Evolutionary conservation across 1,284 basidiomycete species (phyloP).

Genomic region (Phenoliferia sp.): DNA sequence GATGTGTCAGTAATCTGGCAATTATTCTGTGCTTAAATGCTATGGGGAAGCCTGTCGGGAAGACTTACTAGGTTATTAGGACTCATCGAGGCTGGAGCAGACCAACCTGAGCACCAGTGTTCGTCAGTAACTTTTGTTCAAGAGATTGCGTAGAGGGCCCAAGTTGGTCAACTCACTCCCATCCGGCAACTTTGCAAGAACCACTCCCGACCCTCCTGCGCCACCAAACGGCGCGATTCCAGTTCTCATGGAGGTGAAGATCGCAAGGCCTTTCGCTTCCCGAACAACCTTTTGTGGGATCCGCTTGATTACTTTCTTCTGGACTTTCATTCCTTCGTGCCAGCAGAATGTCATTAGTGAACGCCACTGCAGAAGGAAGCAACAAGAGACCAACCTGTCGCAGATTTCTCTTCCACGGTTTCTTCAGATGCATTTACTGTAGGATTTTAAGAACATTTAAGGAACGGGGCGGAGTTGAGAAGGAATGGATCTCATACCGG

Average conservation of each 20-base stretch:
- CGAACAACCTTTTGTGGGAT: slow-evolving; percentile 50
- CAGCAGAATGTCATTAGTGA: neutral
- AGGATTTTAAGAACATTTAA: neutral
- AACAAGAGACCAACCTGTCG: neutral
- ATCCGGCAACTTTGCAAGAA: slow-evolving; percentile 46
- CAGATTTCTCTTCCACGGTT: slow-evolving; percentile 26
- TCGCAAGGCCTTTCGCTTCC: slow-evolving; percentile 45
- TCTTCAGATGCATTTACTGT: slow-evolving; percentile 39
- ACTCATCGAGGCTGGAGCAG: neutral
- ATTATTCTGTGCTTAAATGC: no score
- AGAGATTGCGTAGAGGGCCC: neutral
- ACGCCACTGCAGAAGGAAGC: neutral
- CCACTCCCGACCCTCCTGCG: slow-evolving; percentile 49
- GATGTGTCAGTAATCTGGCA: no score
- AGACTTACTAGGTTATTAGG: neutral
- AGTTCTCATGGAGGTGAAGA: slow-evolving; percentile 49
- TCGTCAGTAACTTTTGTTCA: neutral
- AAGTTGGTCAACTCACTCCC: slow-evolving; percentile 29
- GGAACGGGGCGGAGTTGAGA: neutral
- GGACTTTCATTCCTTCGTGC: slow-evolving; percentile 37
- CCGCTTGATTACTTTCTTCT: slow-evolving; percentile 47
- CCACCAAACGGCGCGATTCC: slow-evolving; percentile 53
- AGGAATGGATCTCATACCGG: slow-evolving; percentile 11
- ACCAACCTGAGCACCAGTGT: neutral
- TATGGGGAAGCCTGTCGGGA: no score